Percentiles rank a stretch among this genome's conserved stretches.
Conservation (phyloP, 495 filamentous ascomycete genomes). For the Podospora australis region DNA sequence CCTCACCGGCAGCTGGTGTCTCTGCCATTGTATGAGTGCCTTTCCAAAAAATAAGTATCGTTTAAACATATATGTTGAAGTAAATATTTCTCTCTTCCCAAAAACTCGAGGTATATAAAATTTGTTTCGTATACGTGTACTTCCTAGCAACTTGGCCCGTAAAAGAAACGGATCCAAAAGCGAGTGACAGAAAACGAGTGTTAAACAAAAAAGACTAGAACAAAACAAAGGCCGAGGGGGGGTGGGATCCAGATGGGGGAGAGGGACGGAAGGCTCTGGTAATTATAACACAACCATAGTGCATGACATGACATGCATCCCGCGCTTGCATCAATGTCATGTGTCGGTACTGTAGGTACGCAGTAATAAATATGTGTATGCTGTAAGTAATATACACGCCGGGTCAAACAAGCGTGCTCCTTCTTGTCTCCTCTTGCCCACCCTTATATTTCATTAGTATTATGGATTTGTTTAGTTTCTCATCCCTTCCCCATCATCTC, state of each 20-base stretch:
- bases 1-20: slow-evolving; percentile 22
- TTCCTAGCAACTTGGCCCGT: too few relatives aligned
- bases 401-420: background rate
- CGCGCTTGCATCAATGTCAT: background rate
- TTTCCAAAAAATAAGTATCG: background rate
- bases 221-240: background rate
- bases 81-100: too few relatives aligned
- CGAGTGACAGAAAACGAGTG: background rate
- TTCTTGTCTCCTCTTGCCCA: background rate
- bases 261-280: background rate
- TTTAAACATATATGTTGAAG: too few relatives aligned
- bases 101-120: too few relatives aligned
- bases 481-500: background rate
- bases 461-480: background rate
- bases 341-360: too few relatives aligned
- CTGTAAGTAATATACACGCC: slow-evolving; percentile 7
- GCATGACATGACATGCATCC: background rate
- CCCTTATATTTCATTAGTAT: background rate
- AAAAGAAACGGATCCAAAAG: background rate
- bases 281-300: background rate
- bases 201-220: background rate
- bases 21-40: background rate
- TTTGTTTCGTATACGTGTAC: too few relatives aligned
- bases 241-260: background rate
- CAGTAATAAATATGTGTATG: too few relatives aligned